These are phyloP conservation scores for Sporothrix humicola DNA, from an alignment of 2,329 filamentous ascomycete genomes.

Conservation along the genomic window DNA sequence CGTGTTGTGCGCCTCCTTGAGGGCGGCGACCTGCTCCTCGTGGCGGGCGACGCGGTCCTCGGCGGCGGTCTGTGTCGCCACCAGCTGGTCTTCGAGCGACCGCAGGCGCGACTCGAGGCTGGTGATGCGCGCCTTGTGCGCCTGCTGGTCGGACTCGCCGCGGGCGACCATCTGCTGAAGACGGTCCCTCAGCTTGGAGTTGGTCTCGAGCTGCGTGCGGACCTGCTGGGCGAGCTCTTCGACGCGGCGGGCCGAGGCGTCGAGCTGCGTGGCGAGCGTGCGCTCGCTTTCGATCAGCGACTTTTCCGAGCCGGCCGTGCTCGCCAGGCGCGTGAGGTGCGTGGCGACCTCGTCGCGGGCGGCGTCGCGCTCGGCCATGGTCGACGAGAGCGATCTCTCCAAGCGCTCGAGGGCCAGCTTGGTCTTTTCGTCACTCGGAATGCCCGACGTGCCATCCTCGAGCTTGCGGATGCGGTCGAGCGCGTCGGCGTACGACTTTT, in stretches of 20 bases:
- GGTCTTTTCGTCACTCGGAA: conserved; percentile 61
- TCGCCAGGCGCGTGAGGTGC: conserved; percentile 66
- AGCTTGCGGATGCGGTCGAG: conserved; percentile 70
- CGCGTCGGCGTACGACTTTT: conserved; percentile 71
- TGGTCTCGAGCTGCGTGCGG: conserved; percentile 77
- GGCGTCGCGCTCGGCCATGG: conserved; percentile 74
- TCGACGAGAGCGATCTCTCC: conserved; percentile 70
- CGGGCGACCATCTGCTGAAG: conserved; percentile 79
- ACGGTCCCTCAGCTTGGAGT: conserved; percentile 74
- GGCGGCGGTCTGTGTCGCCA: conserved; percentile 80
- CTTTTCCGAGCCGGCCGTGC: conserved; percentile 62
- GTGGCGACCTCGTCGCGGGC: conserved; percentile 68
- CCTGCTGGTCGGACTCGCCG: conserved; percentile 81
- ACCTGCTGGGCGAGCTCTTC: conserved; percentile 82
- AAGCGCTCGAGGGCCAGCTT: conserved; percentile 67
- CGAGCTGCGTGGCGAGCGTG: conserved; percentile 71
- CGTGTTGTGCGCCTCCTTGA: conserved; percentile 77
- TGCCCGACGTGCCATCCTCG: conserved; percentile 51
- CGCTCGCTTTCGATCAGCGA: conserved; percentile 64
- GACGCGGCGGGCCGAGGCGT: conserved; percentile 71
- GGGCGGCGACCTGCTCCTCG: conserved; percentile 78
- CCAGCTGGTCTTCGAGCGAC: conserved; percentile 80
- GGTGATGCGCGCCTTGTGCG: conserved; percentile 81
- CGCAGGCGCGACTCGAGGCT: conserved; percentile 81
- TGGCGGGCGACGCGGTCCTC: conserved; percentile 83